Evolutionary conservation across 805 yeast species (phyloP).

Genomic region (Ogataea trehaloabstinens): DNA sequence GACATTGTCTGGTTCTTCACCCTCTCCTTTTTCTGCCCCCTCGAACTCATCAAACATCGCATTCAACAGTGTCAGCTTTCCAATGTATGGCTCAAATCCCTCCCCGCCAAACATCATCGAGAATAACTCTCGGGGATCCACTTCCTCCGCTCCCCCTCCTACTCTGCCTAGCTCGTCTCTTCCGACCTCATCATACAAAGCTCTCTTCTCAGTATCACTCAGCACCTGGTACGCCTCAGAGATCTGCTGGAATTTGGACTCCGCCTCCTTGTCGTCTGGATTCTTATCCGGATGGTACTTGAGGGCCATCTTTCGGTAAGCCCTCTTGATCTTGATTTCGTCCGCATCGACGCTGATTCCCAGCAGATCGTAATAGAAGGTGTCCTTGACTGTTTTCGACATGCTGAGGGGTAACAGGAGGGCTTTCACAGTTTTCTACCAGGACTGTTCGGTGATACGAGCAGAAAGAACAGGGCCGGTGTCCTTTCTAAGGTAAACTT

Average conservation of each 20-base stretch:
- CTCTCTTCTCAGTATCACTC: constrained; percentile 60
- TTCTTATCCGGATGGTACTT: constrained; percentile 81
- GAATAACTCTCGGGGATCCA: constrained; percentile 72
- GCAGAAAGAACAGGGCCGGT: no score
- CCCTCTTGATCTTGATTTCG: constrained; percentile 69
- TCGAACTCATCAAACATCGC: constrained; percentile 55
- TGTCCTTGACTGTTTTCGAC: constrained; percentile 66
- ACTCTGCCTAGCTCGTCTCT: constrained; percentile 48
- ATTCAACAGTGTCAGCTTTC: constrained; percentile 76
- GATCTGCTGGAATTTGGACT: constrained; percentile 61
- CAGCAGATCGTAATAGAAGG: constrained; percentile 66
- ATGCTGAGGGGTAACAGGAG: background rate
- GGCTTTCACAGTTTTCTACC: background rate
- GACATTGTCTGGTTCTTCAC: constrained; percentile 20
- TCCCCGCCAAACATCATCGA: constrained; percentile 84
- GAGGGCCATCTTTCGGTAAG: constrained; percentile 74
- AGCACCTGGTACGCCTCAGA: constrained; percentile 77
- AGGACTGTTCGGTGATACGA: background rate
- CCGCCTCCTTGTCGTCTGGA: constrained; percentile 73
- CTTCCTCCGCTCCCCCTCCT: constrained; percentile 61
- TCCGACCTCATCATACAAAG: constrained; percentile 72
- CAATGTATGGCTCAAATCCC: constrained; percentile 82
- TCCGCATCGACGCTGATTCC: constrained; percentile 59
- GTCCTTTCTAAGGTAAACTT: no score
- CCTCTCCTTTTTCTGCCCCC: constrained; percentile 26